phyloP scores from a whole-genome alignment of 305 asterid genomes.

The Fraxinus xanthoxyloides region DNA sequence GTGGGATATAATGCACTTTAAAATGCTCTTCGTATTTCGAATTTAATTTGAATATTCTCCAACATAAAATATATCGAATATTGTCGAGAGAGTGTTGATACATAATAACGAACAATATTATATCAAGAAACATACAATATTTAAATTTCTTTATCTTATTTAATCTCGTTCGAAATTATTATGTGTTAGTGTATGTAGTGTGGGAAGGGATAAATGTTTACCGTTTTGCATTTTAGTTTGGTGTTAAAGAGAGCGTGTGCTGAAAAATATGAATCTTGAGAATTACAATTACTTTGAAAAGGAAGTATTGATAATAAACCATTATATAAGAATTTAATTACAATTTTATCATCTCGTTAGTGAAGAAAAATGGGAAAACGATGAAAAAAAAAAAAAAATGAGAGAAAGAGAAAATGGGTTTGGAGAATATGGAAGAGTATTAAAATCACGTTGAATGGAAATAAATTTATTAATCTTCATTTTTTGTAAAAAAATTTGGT shows the following conservation, averaged over 20 bases:
- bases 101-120: too few relatives aligned
- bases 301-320: not conserved
- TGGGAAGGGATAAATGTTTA: conserved; percentile 1
- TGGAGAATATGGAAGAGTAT: not conserved
- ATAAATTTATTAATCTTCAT: not conserved
- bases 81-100: not conserved
- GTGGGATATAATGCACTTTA: not conserved
- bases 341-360: not conserved
- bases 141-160: not conserved
- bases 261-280: not conserved
- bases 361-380: not conserved
- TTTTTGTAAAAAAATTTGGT: not conserved
- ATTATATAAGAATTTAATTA: too few relatives aligned
- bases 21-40: not conserved
- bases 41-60: not conserved
- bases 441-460: not conserved
- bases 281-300: not conserved
- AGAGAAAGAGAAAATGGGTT: not conserved
- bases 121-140: not conserved
- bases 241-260: not conserved
- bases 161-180: not conserved
- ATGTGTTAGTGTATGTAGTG: not conserved
- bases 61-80: too few relatives aligned
- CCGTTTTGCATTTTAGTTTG: not conserved
- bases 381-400: too few relatives aligned